A percentile compares a stretch with the other conserved stretches of the same genome.
These are phyloP conservation scores for Hymenoscyphus albidus DNA, from an alignment of 2,329 filamentous ascomycete species.

Conservation along the genomic window DNA sequence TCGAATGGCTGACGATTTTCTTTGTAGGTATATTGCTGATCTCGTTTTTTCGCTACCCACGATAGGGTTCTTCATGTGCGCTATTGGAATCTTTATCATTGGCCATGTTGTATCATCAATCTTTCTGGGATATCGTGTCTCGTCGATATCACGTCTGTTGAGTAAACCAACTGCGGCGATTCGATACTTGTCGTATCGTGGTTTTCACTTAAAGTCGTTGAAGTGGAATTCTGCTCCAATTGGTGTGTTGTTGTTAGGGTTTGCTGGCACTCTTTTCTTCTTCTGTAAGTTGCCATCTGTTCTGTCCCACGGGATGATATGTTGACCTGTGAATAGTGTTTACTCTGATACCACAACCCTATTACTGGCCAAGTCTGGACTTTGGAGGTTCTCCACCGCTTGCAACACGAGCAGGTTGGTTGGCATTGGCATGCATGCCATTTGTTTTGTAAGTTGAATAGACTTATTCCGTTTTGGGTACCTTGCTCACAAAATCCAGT, in stretches of 20 bases:
- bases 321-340: conserved; percentile 10
- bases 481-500: conserved; percentile 58
- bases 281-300: conserved; percentile 9
- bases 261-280: conserved; percentile 17
- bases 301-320: not conserved
- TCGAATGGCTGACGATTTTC: not conserved
- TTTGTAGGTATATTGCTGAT: conserved; percentile 18
- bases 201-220: conserved; percentile 13
- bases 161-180: not conserved
- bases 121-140: not conserved
- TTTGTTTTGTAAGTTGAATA: conserved; percentile 37
- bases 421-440: conserved; percentile 81
- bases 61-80: conserved; percentile 17
- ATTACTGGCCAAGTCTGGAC: conserved; percentile 22
- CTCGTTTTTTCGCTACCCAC: conserved; percentile 17
- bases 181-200: conserved; percentile 15
- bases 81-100: conserved; percentile 16
- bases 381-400: conserved; percentile 73
- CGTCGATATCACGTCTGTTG: conserved; percentile 1
- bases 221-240: conserved; percentile 16
- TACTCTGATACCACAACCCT: conserved; percentile 19
- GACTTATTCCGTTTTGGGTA: not conserved
- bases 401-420: conserved; percentile 82
- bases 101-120: conserved; percentile 8
- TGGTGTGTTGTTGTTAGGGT: conserved; percentile 16